Evolutionary conservation across 108 stramenopile genomes (phyloP), one percentile per base, ranked within the genome.

Genomic region (Fragilaria radians): DNA sequence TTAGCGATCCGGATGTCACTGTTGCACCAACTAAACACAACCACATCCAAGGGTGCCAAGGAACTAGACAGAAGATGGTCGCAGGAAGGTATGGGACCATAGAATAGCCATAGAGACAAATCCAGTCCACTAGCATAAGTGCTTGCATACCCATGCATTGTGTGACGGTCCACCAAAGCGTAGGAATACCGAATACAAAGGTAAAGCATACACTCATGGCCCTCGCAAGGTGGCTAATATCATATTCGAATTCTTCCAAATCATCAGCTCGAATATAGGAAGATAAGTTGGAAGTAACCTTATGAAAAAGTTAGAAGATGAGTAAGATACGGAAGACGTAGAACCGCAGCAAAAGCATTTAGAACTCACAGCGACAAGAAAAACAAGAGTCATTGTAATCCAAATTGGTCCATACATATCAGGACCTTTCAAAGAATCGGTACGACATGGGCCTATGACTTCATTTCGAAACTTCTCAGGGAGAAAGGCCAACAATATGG

Each of bases 341-440:
- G 18, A 52, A 3, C 3, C 54, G 21, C 4, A n/a, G n/a, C n/a
- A n/a, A n/a, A 25, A 33, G 23, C 7, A 55, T 5, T 53, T 27
- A 50, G 28, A 31, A 76, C 77, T 52, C 50, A 92, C 86, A 21
- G 83, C 90, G 18, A 88, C 32, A 19, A 85, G 67, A 61, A 92
- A 88, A 9, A 86, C 77, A 11, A 92, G 70, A 2, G 86, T 83
- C 73, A 84, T 74, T 30, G 86, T 82, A 42, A 88, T 81, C 90
- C 90, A 92, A 47, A 85, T 57, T 17, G 90, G 90, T 48, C 90
- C 90, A 51, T 92, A 92, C 29, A 92, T 66, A 77, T 92, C 90
- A 0, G 90, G 85, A 36, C 86, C 86, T 46, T 86, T 92, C 50
- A 73, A 49, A 3, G 31, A 48, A 14, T 46, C 42, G 2, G 58